A percentile compares a stretch with the other conserved stretches of the same genome.
These are phyloP conservation scores for Clonostachys rosea DNA, from an alignment of 2,329 filamentous ascomycete genomes.

Conservation along the genomic window DNA sequence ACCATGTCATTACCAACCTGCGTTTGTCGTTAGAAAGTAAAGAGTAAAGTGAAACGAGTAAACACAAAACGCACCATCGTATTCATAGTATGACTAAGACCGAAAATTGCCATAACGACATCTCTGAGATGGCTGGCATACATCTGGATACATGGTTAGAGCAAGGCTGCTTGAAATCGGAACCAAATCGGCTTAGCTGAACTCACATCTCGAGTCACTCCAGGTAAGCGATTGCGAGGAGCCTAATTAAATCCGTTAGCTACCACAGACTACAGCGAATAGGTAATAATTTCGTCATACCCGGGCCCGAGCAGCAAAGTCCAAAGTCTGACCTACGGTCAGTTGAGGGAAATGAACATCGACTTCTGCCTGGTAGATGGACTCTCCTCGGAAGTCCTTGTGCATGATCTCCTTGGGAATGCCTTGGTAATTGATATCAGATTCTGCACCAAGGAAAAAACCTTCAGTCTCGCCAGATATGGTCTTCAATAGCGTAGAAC, in stretches of 20 bases:
- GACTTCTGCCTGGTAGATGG: slow-evolving; percentile 62
- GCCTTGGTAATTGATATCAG: slow-evolving; percentile 60
- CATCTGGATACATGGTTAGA: background rate
- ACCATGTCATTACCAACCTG: slow-evolving; percentile 49
- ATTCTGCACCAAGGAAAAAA: slow-evolving; percentile 54
- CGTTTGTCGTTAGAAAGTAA: too few relatives aligned
- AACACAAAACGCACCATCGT: slow-evolving; percentile 15
- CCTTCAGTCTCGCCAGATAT: slow-evolving; percentile 58
- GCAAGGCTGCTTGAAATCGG: too few relatives aligned
- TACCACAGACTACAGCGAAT: slow-evolving; percentile 33
- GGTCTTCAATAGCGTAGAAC: slow-evolving; percentile 61
- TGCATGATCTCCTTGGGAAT: slow-evolving; percentile 53
- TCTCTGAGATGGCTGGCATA: slow-evolving; percentile 46
- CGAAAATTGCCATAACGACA: slow-evolving; percentile 48
- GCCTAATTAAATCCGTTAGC: slow-evolving; percentile 7
- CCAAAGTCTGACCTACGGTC: slow-evolving; percentile 55
- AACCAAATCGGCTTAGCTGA: too few relatives aligned
- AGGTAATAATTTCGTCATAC: slow-evolving; percentile 36
- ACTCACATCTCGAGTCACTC: too few relatives aligned
- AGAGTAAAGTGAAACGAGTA: too few relatives aligned
- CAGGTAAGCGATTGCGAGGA: too few relatives aligned
- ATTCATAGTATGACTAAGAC: slow-evolving; percentile 48
- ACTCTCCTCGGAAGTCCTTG: slow-evolving; percentile 49
- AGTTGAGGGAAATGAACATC: slow-evolving; percentile 58
- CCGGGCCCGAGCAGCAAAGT: slow-evolving; percentile 53